A percentile compares a stretch with the other conserved stretches of the same genome.
Evolutionary conservation across 192 early-diverging fungal species (phyloP).

Genomic region (Backusella psychrophila): DNA sequence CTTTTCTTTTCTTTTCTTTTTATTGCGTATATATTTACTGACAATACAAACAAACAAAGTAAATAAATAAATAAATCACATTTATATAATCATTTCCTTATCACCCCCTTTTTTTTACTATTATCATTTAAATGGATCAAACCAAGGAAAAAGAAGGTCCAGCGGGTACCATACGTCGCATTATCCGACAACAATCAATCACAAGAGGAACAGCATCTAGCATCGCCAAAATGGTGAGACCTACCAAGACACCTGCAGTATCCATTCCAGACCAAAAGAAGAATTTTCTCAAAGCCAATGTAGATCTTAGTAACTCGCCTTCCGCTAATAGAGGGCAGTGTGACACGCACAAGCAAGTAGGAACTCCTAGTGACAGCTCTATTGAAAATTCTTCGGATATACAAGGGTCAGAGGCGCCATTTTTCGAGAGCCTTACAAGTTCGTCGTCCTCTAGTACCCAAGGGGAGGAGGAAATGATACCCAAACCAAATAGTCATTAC

Average conservation of each 20-base stretch:
- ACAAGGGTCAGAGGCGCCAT: neutral
- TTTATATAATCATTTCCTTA: neutral
- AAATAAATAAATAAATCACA: neutral
- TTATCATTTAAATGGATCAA: neutral
- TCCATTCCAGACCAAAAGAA: neutral
- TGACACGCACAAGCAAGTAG: conserved; percentile 1
- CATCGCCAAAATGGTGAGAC: neutral
- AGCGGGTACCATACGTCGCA: neutral
- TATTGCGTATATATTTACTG: neutral
- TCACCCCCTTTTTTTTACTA: neutral
- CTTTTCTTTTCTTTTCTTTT: no score
- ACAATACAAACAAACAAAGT: neutral
- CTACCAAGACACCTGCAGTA: conserved; percentile 1
- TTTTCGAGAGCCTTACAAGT: neutral
- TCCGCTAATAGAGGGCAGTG: neutral
- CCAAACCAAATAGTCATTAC: neutral
- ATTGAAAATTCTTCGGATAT: conserved; percentile 9
- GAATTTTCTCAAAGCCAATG: neutral
- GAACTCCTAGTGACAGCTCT: conserved; percentile 3
- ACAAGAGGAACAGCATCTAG: conserved; percentile 9
- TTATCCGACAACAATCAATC: conserved; percentile 8
- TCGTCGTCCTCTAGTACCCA: neutral
- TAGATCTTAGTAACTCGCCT: neutral
- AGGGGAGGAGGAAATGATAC: neutral
- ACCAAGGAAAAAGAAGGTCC: neutral